Conservation (phyloP, 2,329 filamentous ascomycete genomes). For the Fusarium globosum region DNA sequence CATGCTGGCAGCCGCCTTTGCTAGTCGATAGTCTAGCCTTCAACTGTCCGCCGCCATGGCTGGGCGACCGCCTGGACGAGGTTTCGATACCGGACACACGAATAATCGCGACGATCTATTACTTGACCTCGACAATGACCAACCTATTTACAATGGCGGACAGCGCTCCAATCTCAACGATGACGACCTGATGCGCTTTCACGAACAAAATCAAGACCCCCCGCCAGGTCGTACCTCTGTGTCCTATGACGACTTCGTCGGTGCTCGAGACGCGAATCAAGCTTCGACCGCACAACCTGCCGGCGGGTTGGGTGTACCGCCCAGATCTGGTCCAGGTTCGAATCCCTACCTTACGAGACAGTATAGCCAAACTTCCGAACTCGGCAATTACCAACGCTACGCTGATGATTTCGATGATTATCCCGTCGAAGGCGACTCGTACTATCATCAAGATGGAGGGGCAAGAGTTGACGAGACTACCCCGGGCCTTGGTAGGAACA, state of each 20-base stretch:
- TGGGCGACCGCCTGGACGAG: slow-evolving; percentile 63
- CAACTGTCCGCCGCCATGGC: slow-evolving; percentile 67
- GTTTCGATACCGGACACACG: slow-evolving; percentile 62
- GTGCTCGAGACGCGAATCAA: slow-evolving; percentile 66
- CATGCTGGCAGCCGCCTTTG: slow-evolving; percentile 48
- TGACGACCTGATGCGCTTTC: slow-evolving; percentile 80
- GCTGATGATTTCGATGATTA: slow-evolving; percentile 88
- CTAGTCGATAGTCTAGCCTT: slow-evolving; percentile 47
- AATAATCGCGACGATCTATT: slow-evolving; percentile 69
- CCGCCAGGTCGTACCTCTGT: slow-evolving; percentile 80
- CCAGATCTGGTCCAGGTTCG: slow-evolving; percentile 27
- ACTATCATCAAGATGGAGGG: slow-evolving; percentile 85
- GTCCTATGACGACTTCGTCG: slow-evolving; percentile 95
- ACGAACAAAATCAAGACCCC: slow-evolving; percentile 75
- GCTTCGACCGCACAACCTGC: slow-evolving; percentile 55
- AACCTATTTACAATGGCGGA: slow-evolving; percentile 78
- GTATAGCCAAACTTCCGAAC: slow-evolving; percentile 80
- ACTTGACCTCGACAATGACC: slow-evolving; percentile 78
- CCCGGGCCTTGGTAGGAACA: slow-evolving; percentile 52
- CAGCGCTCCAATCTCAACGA: slow-evolving; percentile 84
- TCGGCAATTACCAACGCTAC: slow-evolving; percentile 92
- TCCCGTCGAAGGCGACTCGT: slow-evolving; percentile 80
- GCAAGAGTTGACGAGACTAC: slow-evolving; percentile 68
- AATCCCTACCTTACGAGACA: slow-evolving; percentile 63
- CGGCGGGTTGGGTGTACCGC: slow-evolving; percentile 44